Conservation (phyloP, 2,329 filamentous ascomycete genomes). For the Myriosclerotinia curreyana region DNA sequence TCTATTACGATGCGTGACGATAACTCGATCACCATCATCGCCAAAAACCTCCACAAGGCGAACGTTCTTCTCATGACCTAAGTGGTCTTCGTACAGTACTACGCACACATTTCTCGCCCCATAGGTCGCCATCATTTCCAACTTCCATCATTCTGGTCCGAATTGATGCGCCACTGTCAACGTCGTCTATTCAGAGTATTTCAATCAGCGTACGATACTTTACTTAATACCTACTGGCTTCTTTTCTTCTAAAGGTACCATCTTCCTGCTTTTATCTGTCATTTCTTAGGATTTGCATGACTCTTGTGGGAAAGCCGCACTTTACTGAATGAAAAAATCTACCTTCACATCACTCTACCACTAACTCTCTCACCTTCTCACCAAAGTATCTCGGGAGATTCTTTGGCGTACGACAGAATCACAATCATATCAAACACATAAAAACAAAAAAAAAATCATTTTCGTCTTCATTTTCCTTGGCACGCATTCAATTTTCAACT, state of each 20-base stretch:
- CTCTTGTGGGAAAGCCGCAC: constrained; percentile 18
- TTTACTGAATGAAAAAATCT: not conserved
- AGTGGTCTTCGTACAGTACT: constrained; percentile 8
- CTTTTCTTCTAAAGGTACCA: not conserved
- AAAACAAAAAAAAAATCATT: not conserved
- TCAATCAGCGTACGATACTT: constrained; percentile 17
- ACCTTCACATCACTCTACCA: not conserved
- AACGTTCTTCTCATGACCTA: constrained; percentile 36
- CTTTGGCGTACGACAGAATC: not conserved
- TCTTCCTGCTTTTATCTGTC: not conserved
- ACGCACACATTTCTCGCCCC: constrained; percentile 8
- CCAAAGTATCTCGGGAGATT: constrained; percentile 6
- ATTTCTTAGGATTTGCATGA: constrained; percentile 16
- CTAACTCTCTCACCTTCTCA: not conserved
- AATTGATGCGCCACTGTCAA: constrained; percentile 12
- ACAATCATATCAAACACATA: not conserved
- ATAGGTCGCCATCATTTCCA: constrained; percentile 14
- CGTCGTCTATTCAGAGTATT: constrained; percentile 8
- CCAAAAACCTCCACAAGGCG: constrained; percentile 25
- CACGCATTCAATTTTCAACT: constrained; percentile 6
- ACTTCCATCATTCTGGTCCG: constrained; percentile 6
- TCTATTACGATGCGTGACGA: constrained; percentile 55
- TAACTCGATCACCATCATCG: constrained; percentile 25
- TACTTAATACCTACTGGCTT: not conserved
- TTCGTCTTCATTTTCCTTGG: constrained; percentile 2